Percentiles rank a stretch among this genome's conserved stretches.
Evolutionary conservation across 2,329 filamentous ascomycete species (phyloP).

Genomic region (Exophiala bonariae): DNA sequence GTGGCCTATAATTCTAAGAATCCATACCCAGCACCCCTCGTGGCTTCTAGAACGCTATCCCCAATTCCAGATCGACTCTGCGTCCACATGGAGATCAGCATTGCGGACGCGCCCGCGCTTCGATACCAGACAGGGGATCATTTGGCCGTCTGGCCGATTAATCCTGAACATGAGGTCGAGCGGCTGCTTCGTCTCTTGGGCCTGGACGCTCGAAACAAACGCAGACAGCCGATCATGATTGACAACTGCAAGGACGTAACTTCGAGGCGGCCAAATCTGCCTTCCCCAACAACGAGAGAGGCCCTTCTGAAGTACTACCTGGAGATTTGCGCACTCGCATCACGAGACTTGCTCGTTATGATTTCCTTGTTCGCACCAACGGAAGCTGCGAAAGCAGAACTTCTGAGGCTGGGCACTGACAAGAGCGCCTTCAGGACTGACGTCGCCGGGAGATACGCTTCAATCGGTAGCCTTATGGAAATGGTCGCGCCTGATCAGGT

Average conservation of each 20-base stretch:
- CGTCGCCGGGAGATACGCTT: too few relatives aligned
- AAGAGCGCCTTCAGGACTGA: too few relatives aligned
- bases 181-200: conserved; percentile 33
- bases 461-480: too few relatives aligned
- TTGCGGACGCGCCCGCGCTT: conserved; percentile 41
- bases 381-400: too few relatives aligned
- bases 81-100: conserved; percentile 40
- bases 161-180: conserved; percentile 37
- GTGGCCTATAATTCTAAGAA: conserved; percentile 79
- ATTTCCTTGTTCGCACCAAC: too few relatives aligned
- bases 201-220: conserved; percentile 27
- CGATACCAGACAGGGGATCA: conserved; percentile 44
- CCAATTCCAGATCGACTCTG: conserved; percentile 27
- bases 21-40: conserved; percentile 72
- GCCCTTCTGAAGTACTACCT: too few relatives aligned
- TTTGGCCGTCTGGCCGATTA: conserved; percentile 41
- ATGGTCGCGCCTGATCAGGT: too few relatives aligned
- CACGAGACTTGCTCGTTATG: too few relatives aligned
- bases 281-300: too few relatives aligned
- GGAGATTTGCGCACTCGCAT: too few relatives aligned
- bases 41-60: conserved; percentile 54
- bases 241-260: conserved; percentile 4
- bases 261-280: too few relatives aligned
- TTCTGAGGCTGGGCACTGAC: too few relatives aligned
- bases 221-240: conserved; percentile 31